Evolutionary conservation across 148 eudicot species (phyloP), one percentile per base, ranked within the genome.

Genomic region (Nepenthes gracilis): DNA sequence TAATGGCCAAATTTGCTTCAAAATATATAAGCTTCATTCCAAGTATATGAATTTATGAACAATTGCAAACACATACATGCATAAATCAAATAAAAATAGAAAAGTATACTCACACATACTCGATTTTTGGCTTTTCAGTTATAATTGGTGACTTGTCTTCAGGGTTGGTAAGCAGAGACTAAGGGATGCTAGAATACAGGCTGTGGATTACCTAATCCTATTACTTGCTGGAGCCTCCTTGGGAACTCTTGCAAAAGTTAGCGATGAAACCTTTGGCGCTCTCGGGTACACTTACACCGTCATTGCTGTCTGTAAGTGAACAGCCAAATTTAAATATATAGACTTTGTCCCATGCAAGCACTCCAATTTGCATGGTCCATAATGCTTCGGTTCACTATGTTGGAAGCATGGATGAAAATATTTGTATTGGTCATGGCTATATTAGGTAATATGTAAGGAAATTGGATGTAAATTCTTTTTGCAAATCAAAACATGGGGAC

Each of bases 181-280:
- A n/a, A 66, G 97, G 69, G 99, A 93, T 70, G 88, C 96, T 48
- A 75, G 77, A 73, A 55, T 74, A 57, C 97, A 84, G 67, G 89
- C 97, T 14, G 97, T 87, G 53, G 99, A 93, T 67, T 93, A 81
- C 75, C 66, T 93, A 54, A 89, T 93, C 58, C 80, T 93, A 51
- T 76, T 93, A 66, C 84, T 93, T 63, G 97, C 92, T 60, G 99
- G 99, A 65, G 95, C 89, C 64, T 82, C 85, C 70, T 74, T 93
- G 72, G 99, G 99, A 67, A 86, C 81, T 60, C 84, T 93, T 65
- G 88, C 99, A 2, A 85, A 84, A 81, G 79, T 74, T 57, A 78
- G 63, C 23, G 97, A 88, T 54, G 97, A 84, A 64, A 75, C 95
- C 47, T 89, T 93, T 68, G 97, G 97, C 9, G 74, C 85, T 59